Percentiles rank a stretch among this genome's conserved stretches.
These are phyloP conservation scores for Torulaspora gathmanii DNA, from an alignment of 805 yeast species.

Conservation along the genomic window DNA sequence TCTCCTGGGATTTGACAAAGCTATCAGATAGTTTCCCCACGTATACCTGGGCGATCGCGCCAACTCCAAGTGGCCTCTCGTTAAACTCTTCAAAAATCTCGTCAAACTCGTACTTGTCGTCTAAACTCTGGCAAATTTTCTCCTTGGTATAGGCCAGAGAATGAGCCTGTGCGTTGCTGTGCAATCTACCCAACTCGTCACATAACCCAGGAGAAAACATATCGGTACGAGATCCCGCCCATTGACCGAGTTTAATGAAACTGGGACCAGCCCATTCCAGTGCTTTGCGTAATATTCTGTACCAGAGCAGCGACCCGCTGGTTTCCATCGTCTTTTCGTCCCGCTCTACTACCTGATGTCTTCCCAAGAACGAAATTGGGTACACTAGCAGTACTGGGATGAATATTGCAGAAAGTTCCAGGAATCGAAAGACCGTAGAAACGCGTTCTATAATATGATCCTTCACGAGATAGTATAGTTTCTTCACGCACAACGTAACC, in stretches of 20 bases:
- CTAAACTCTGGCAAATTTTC: slow-evolving; percentile 56
- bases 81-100: slow-evolving; percentile 78
- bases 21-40: slow-evolving; percentile 55
- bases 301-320: slow-evolving; percentile 71
- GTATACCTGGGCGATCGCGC: slow-evolving; percentile 97
- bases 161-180: slow-evolving; percentile 79
- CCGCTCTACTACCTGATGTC: slow-evolving; percentile 14
- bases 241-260: slow-evolving; percentile 87
- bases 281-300: slow-evolving; percentile 51
- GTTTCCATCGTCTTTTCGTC: slow-evolving; percentile 36
- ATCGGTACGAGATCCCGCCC: slow-evolving; percentile 98
- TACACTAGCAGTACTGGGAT: slow-evolving; percentile 59
- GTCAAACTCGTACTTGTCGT: slow-evolving; percentile 46
- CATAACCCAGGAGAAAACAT: slow-evolving; percentile 79
- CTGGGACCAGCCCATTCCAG: slow-evolving; percentile 91
- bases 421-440: slow-evolving; percentile 60
- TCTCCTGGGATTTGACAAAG: slow-evolving; percentile 36
- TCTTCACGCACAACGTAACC: slow-evolving; percentile 35
- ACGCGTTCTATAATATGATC: slow-evolving; percentile 68
- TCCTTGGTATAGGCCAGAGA: slow-evolving; percentile 53
- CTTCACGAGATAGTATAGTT: slow-evolving; percentile 41
- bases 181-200: slow-evolving; percentile 67
- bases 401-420: slow-evolving; percentile 62
- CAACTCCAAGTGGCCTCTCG: slow-evolving; percentile 84
- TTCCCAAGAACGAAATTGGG: slow-evolving; percentile 50